A percentile compares a stretch with the other conserved stretches of the same genome.
Conservation (phyloP, 2,329 filamentous ascomycete species). For the Teratosphaeria destructans region DNA sequence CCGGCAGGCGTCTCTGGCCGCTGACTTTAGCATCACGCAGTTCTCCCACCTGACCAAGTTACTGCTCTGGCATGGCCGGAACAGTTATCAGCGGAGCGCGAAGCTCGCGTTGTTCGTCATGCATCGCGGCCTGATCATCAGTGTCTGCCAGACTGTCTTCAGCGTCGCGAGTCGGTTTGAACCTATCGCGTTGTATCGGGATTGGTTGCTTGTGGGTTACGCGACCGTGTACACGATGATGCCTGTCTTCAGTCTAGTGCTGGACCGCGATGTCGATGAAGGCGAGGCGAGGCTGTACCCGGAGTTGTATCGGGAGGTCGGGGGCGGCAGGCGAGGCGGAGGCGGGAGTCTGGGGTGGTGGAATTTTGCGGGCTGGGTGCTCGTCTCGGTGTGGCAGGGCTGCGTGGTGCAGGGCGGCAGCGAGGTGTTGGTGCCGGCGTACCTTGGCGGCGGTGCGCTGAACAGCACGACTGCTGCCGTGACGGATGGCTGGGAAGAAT, state of each 20-base stretch:
- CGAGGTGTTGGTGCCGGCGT: constrained; percentile 73
- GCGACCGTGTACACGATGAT: constrained; percentile 90
- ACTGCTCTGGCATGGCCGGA: constrained; percentile 96
- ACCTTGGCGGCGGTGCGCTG: constrained; percentile 22
- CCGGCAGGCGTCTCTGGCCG: constrained; percentile 83
- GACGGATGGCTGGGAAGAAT: too few species aligned
- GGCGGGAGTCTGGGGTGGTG: constrained; percentile 64
- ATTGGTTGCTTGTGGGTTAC: constrained; percentile 95
- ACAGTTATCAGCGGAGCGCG: constrained; percentile 90
- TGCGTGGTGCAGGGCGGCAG: constrained; percentile 90
- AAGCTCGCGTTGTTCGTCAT: constrained; percentile 98
- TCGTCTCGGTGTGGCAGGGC: constrained; percentile 91
- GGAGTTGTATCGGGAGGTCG: constrained; percentile 96
- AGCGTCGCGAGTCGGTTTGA: constrained; percentile 88
- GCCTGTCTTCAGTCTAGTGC: constrained; percentile 84
- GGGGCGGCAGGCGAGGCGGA: constrained; percentile 59
- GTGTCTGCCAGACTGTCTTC: constrained; percentile 94
- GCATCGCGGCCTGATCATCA: constrained; percentile 89
- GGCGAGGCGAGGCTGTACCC: constrained; percentile 88
- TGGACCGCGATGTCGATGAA: constrained; percentile 93
- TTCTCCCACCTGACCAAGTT: constrained; percentile 93
- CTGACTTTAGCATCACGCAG: constrained; percentile 92
- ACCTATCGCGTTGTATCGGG: constrained; percentile 86
- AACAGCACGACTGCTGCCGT: too few species aligned
- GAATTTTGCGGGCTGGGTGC: constrained; percentile 94